Conservation (phyloP, 345 rosid species). For the Capsella bursapastoris region DNA sequence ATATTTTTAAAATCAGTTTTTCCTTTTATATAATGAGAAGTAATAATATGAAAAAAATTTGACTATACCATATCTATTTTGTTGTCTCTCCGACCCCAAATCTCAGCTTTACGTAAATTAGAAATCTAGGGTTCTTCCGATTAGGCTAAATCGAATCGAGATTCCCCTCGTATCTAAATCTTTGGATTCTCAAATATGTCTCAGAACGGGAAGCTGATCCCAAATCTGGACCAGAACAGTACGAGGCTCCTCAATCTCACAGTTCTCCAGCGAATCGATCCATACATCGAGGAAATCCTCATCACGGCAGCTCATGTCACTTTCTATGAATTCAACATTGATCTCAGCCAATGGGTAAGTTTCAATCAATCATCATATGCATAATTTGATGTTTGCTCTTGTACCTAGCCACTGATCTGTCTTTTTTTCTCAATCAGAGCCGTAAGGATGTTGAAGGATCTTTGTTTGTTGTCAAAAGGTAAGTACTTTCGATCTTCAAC, state of each 20-base stretch:
- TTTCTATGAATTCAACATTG: slow-evolving; percentile 90
- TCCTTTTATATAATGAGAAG: too few species aligned
- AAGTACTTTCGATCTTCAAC: not conserved
- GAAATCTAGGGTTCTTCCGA: slow-evolving; percentile 41
- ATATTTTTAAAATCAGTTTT: too few species aligned
- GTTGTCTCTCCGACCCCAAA: slow-evolving; percentile 29
- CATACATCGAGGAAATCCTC: slow-evolving; percentile 83
- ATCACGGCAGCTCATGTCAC: slow-evolving; percentile 97
- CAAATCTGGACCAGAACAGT: slow-evolving; percentile 86
- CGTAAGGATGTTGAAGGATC: slow-evolving; percentile 99
- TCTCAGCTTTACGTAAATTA: slow-evolving; percentile 32
- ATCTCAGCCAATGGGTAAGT: slow-evolving; percentile 81
- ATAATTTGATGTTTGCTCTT: not conserved
- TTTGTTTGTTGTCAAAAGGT: slow-evolving; percentile 94
- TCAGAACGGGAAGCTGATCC: slow-evolving; percentile 88
- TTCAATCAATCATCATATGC: slow-evolving; percentile 5
- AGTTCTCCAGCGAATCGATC: slow-evolving; percentile 91
- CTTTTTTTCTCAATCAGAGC: slow-evolving; percentile 50
- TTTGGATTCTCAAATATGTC: slow-evolving; percentile 50
- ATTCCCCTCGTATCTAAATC: not conserved
- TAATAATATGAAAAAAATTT: too few species aligned
- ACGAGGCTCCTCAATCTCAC: slow-evolving; percentile 88
- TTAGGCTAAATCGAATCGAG: slow-evolving; percentile 22
- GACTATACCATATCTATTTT: too few species aligned
- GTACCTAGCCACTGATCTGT: slow-evolving; percentile 14